Conservation (phyloP, 139 green algal species). For the Coelastrella sp. region DNA sequence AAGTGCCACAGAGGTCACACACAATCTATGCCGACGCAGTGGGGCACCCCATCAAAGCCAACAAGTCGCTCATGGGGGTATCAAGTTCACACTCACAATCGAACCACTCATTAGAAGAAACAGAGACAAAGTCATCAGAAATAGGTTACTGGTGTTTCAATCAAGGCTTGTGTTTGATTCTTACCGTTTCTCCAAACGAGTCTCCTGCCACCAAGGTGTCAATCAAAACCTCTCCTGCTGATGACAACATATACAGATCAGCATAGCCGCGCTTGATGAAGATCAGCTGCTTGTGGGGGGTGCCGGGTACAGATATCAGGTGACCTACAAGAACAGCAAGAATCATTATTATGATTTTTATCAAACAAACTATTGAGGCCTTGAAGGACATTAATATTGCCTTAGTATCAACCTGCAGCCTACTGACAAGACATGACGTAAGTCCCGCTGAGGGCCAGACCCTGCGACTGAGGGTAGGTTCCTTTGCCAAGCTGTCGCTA, state of each 20-base stretch:
- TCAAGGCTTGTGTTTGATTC: neutral
- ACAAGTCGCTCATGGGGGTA: too few relatives aligned
- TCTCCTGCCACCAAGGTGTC: slow-evolving; percentile 32
- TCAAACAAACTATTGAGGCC: neutral
- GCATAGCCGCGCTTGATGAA: slow-evolving; percentile 16
- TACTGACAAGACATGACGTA: too few relatives aligned
- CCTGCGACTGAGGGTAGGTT: too few relatives aligned
- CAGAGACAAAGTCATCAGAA: too few relatives aligned
- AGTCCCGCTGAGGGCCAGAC: too few relatives aligned
- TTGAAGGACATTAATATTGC: too few relatives aligned
- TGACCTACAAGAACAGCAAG: slow-evolving; percentile 26
- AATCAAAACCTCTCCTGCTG: neutral
- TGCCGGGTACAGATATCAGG: slow-evolving; percentile 31
- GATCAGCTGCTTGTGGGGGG: slow-evolving; percentile 24
- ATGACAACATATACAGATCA: slow-evolving; percentile 33
- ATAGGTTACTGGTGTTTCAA: too few relatives aligned
- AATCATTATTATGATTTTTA: neutral
- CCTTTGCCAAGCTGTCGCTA: too few relatives aligned
- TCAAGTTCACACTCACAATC: too few relatives aligned
- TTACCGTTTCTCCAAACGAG: slow-evolving; percentile 35
- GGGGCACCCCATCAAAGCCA: too few relatives aligned
- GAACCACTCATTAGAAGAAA: too few relatives aligned
- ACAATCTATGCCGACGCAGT: neutral
- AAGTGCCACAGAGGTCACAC: too few relatives aligned
- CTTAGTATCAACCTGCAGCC: neutral